Evolutionary conservation across 2,329 filamentous ascomycete species (phyloP).

Genomic region (Penicillium digitatum): DNA sequence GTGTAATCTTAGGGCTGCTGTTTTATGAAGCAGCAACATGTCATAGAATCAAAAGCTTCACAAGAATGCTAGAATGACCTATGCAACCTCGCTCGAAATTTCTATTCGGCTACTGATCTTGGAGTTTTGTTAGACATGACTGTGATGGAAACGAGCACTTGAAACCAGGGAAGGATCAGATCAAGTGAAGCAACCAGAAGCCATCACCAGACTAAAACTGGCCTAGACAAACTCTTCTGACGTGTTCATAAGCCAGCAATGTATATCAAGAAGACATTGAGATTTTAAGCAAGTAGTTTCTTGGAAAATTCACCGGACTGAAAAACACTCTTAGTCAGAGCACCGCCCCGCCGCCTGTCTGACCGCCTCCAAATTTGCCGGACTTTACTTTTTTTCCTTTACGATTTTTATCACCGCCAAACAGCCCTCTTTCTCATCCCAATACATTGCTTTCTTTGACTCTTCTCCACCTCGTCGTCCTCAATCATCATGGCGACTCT

Average conservation of each 20-base stretch:
- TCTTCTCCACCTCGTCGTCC: slow-evolving; percentile 25
- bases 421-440: slow-evolving; percentile 8
- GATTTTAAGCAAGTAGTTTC: neutral
- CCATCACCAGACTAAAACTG: too few species aligned
- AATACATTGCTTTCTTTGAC: slow-evolving; percentile 8
- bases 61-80: neutral
- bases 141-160: neutral
- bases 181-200: neutral
- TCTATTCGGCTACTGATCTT: neutral
- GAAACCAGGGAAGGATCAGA: neutral
- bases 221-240: neutral
- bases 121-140: too few species aligned
- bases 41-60: neutral
- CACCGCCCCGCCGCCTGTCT: neutral
- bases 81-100: neutral
- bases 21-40: neutral
- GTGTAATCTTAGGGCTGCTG: neutral
- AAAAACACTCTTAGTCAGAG: neutral
- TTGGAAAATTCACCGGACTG: neutral
- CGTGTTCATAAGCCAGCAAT: neutral
- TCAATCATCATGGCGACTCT: slow-evolving; percentile 56
- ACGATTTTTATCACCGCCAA: slow-evolving; percentile 13
- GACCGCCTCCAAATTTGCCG: slow-evolving; percentile 9
- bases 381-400: slow-evolving; percentile 11
- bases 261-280: neutral